Percentiles rank a stretch among this genome's conserved stretches.
These are phyloP conservation scores for Diplodia sapinea DNA, from an alignment of 2,329 filamentous ascomycete genomes.

Conservation along the genomic window DNA sequence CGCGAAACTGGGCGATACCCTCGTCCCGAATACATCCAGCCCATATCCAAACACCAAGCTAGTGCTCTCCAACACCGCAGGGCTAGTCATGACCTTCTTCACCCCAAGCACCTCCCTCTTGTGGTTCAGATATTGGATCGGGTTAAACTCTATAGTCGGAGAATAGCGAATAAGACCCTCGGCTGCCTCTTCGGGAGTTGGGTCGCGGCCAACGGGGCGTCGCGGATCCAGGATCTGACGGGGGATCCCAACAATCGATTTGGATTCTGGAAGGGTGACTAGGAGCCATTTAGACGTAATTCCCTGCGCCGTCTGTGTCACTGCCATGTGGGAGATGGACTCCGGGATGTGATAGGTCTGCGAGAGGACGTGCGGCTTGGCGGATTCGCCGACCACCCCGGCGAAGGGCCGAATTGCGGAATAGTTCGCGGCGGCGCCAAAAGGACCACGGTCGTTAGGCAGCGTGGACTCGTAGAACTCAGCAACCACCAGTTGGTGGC, in stretches of 20 bases:
- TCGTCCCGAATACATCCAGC: constrained; percentile 83
- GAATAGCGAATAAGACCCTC: constrained; percentile 81
- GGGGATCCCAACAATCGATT: constrained; percentile 79
- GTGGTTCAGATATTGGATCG: constrained; percentile 80
- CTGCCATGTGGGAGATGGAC: constrained; percentile 77
- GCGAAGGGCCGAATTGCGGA: constrained; percentile 73
- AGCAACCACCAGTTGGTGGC: constrained; percentile 82
- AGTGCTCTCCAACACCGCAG: constrained; percentile 88
- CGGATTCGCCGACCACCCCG: constrained; percentile 59
- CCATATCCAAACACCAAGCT: constrained; percentile 88
- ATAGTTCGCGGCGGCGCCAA: constrained; percentile 72
- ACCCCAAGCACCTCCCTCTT: constrained; percentile 80
- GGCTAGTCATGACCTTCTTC: constrained; percentile 72
- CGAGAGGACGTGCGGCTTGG: constrained; percentile 75
- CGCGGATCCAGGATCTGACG: constrained; percentile 82
- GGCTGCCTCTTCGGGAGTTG: constrained; percentile 76
- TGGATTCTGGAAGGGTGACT: constrained; percentile 73
- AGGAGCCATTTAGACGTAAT: constrained; percentile 85
- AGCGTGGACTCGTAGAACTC: constrained; percentile 89
- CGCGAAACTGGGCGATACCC: constrained; percentile 82
- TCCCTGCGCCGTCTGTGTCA: constrained; percentile 89
- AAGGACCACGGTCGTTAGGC: constrained; percentile 82
- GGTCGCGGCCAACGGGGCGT: constrained; percentile 82
- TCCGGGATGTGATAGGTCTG: constrained; percentile 82
- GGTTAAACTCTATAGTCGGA: constrained; percentile 81